Evolutionary conservation across 1,139 yeast species (phyloP), one percentile per base, ranked within the genome.

Genomic region (Hyphopichia pseudoburtonii): DNA sequence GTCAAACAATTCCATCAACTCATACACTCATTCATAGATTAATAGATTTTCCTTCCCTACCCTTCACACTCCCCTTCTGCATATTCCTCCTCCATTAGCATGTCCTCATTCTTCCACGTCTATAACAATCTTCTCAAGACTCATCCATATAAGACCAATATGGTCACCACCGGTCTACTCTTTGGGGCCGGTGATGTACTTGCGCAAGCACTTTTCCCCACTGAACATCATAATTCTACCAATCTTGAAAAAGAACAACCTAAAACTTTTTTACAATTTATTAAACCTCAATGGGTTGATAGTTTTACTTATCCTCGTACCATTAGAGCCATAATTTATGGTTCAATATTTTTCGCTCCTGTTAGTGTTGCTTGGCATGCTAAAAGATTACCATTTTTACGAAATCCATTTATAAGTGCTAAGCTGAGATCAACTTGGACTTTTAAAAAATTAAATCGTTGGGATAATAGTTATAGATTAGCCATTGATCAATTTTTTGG

Each of bases 271-370:
- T 25, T 25, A 25, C 28, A 35, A 26, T 25, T 35, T 36, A 28
- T 37, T 15, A 53, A 30, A 18, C 9, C n/a, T 32, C 34, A 27
- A 28, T 21, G 32, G 38, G 47, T 36, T 39, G 36, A 29, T 37
- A 33, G 11, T 4, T 74, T 57, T 42, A 78, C 79, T 47, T 51
- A 42, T 25, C 48, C 52, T 10, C 64, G 96, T 39, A 82, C 89
- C 0, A 42, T 71, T 3, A 65, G 96, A 39, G 87, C 95, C 4
- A 68, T 78, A 40, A 49, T 77, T 6, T 89, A 87, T 54, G 97
- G 97, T 1, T 75, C 86, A 0, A 49, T 77, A n/a, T 66, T 88
- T 34, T 88, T 88, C 56, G 82, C 92, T 0, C 90, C 95, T 11
- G 62, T 86, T 30, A 87, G 87, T 17, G 82, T 78, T 38, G 66